Base-by-base conservation (phyloP, 2,329 filamentous ascomycete genomes). In the Colletotrichum sp. region DNA sequence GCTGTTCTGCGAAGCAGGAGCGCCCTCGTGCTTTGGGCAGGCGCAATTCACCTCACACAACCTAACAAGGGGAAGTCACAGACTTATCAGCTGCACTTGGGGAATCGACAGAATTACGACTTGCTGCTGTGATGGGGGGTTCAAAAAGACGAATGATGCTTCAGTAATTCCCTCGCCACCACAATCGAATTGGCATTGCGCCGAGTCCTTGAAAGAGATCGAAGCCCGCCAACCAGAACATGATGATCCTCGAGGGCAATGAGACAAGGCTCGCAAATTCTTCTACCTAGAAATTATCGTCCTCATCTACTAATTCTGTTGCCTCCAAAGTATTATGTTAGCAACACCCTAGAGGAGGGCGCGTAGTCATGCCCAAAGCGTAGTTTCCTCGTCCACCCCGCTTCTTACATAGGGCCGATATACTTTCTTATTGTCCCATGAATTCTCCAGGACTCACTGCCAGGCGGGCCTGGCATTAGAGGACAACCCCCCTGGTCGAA, bases 281-380 rank as follows among this genome's bases (percentile, higher is more conserved):
- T n/a, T 3, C 39, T 12, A 9, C 39, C 18, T 5, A 44, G 9
- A 34, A 34, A 1, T 13, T 15, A 34, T 34, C 4, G 6, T n/a
- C 8, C 18, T n/a, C 9, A 12, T n/a, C 18, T n/a, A 3, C 5
- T 4, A 0, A n/a, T 12, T 49, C 9, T n/a, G 8, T 49, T 49
- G 8, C 0, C 39, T 5, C 9, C 2, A 1, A 4, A 10, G 39
- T 49, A 49, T 49, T 12, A n/a, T 10, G 10, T 12, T 6, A 6
- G 8, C 5, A 49, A n/a, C 12, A 49, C 9, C 6, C 39, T n/a
- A n/a, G 5, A n/a, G 18, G 18, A 49, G 24, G 24, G 24, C 24
- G 2, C 13, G 39, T n/a, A 49, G 39, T 12, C 39, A 3, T 21
- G 0, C 9, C 18, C 18, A 49, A 1, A 1, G 0, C 10, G 10